Percentiles rank a stretch among this genome's conserved stretches.
Evolutionary conservation across 768 basidiomycete genomes (phyloP).

Genomic region (Amanita molliuscula): DNA sequence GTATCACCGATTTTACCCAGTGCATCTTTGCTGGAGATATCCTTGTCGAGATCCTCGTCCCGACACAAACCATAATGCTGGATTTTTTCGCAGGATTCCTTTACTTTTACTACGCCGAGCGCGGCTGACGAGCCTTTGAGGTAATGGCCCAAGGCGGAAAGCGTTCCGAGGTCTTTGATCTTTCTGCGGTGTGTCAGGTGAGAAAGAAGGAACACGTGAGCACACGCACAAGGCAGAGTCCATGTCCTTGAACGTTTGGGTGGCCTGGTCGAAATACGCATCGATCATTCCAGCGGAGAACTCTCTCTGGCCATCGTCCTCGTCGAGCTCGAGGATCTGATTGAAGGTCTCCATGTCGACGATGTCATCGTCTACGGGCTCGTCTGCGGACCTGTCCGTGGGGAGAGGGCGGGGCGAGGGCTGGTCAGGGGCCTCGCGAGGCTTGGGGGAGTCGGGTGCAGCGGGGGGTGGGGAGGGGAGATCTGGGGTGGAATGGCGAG

Average conservation of each 20-base stretch:
- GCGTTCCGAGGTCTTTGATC: conserved; percentile 46
- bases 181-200: conserved; percentile 25
- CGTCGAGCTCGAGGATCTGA: conserved; percentile 90
- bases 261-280: conserved; percentile 78
- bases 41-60: conserved; percentile 40
- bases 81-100: conserved; percentile 80
- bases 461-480: background rate
- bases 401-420: background rate
- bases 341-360: conserved; percentile 75
- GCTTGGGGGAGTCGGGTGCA: background rate
- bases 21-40: conserved; percentile 39
- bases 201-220: conserved; percentile 5
- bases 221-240: conserved; percentile 66
- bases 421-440: background rate
- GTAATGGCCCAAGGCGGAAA: conserved; percentile 83
- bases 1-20: conserved; percentile 45
- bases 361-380: conserved; percentile 14
- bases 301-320: conserved; percentile 53
- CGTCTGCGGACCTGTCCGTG: background rate
- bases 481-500: background rate
- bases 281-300: conserved; percentile 74
- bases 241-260: conserved; percentile 68
- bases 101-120: conserved; percentile 75
- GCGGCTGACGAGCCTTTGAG: conserved; percentile 97
- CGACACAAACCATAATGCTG: conserved; percentile 74